These are phyloP conservation scores for Tausonia pullulans DNA, from an alignment of 1,284 basidiomycete species.

Conservation along the genomic window DNA sequence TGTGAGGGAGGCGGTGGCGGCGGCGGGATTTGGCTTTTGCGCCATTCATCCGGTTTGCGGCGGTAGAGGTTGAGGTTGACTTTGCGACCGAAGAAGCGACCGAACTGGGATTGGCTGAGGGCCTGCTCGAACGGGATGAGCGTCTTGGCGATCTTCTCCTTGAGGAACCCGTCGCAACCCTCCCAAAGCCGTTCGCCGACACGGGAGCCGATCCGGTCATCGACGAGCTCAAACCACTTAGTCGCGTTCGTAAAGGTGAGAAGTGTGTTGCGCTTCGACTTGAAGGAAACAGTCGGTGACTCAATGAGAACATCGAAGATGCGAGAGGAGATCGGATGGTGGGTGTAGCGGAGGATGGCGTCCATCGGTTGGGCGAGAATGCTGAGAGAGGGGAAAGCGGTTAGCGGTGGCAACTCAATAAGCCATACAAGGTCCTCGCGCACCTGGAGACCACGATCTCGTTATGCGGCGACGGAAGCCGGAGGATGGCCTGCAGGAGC, in stretches of 20 bases:
- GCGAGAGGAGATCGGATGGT: slow-evolving; percentile 62
- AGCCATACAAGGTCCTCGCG: slow-evolving; percentile 8
- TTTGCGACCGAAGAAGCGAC: slow-evolving; percentile 71
- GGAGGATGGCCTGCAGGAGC: slow-evolving; percentile 67
- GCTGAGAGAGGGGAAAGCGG: slow-evolving; percentile 34
- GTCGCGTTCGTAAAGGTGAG: slow-evolving; percentile 55
- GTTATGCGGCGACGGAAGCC: slow-evolving; percentile 53
- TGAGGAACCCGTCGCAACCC: slow-evolving; percentile 76
- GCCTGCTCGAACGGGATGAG: slow-evolving; percentile 56
- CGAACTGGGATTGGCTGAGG: slow-evolving; percentile 65
- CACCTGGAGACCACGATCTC: slow-evolving; percentile 57
- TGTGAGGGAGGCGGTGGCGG: neutral
- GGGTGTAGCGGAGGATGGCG: slow-evolving; percentile 54
- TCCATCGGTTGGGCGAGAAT: slow-evolving; percentile 49
- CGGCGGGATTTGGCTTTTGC: slow-evolving; percentile 39
- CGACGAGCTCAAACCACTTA: slow-evolving; percentile 57
- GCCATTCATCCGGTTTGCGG: slow-evolving; percentile 72
- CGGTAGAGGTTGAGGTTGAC: slow-evolving; percentile 67
- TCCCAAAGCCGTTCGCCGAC: slow-evolving; percentile 80
- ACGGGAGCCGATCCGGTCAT: slow-evolving; percentile 77
- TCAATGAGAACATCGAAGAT: slow-evolving; percentile 68
- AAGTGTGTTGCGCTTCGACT: slow-evolving; percentile 59
- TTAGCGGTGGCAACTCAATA: neutral
- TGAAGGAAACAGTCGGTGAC: slow-evolving; percentile 52
- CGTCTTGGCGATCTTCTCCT: slow-evolving; percentile 79